Base-by-base conservation (phyloP, 352 stramenopile species). In the Phytophthora constricta region DNA sequence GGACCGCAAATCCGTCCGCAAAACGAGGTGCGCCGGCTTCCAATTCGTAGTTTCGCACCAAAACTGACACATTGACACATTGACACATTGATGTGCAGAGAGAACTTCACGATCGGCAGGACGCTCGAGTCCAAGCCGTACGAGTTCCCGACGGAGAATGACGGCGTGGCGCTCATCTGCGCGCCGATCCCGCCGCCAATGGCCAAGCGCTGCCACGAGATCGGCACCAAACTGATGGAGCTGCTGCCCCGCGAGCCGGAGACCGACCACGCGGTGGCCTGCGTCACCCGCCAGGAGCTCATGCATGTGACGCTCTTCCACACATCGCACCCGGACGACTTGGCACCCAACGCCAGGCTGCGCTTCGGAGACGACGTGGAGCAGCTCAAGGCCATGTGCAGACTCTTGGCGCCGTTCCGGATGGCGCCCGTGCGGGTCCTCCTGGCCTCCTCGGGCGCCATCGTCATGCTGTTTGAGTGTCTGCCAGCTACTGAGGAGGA, bases 231-330 rank as follows among this genome's bases (percentile, higher is more conserved):
- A 37, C 57, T 91, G 25, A 75, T 82, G 10, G 65, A 67, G 17
- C 43, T 88, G 54, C 47, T 91, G 13, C 78, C 76, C 28, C 70
- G 77, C 2, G 58, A 75, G 20, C n/a, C 51, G 0, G 64, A 58
- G 26, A 79, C 70, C 2, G 51, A 62, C 20, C 62, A 85, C 49
- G 67, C 77, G 17, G 73, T 76, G 20, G 71, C 62, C n/a, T 90
- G 86, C 59, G 77, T 91, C 33, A 92, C 89, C 57, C 77, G 75
- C 10, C 69, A 74, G 14, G 80, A 87, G 4, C 77, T 87, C 27
- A 91, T 93, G 85, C 85, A 93, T 68, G 66, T 93, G 62, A 93
- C 85, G 56, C 66, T 93, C 9, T 92, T 91, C 63, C 85, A 93
- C 70, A 91, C 85, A 46, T 93, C 85, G 13, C 83, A 91, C 47